These are phyloP conservation scores for Baeospora myosura DNA, from an alignment of 1,284 basidiomycete genomes.

Conservation along the genomic window DNA sequence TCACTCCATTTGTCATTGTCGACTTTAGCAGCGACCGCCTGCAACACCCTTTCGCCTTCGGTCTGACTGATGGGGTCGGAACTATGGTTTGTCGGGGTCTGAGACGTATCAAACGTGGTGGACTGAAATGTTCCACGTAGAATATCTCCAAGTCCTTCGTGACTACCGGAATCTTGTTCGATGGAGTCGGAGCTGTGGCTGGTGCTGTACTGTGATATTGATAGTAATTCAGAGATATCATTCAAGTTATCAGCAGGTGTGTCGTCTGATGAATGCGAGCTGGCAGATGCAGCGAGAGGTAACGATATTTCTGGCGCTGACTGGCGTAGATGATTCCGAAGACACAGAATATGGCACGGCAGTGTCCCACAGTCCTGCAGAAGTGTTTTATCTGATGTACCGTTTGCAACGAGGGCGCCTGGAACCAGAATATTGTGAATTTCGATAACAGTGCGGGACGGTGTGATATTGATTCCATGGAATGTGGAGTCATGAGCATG, in stretches of 20 bases:
- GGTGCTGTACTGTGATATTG: too few species aligned
- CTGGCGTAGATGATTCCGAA: neutral
- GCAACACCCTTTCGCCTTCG: neutral
- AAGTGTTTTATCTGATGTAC: neutral
- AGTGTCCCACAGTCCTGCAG: conserved; percentile 3
- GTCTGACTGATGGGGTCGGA: neutral
- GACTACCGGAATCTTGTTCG: neutral
- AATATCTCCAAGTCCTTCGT: neutral
- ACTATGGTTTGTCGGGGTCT: too few species aligned
- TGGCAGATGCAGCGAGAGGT: neutral
- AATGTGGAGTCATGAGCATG: neutral
- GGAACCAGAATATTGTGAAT: conserved; percentile 7
- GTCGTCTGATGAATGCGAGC: too few species aligned
- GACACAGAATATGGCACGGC: neutral
- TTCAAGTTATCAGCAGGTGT: neutral
- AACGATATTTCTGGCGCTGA: neutral
- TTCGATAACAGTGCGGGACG: neutral
- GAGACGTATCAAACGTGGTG: too few species aligned
- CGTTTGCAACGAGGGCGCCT: conserved; percentile 5
- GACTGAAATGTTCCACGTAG: too few species aligned
- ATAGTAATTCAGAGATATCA: neutral
- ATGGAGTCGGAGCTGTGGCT: too few species aligned
- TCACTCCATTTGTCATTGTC: neutral
- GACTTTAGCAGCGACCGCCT: neutral
- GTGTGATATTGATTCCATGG: conserved; percentile 8